Evolutionary conservation across 371 early-diverging fungal genomes (phyloP), one percentile per base, ranked within the genome.

Genomic region (Actinomortierella wolfii): DNA sequence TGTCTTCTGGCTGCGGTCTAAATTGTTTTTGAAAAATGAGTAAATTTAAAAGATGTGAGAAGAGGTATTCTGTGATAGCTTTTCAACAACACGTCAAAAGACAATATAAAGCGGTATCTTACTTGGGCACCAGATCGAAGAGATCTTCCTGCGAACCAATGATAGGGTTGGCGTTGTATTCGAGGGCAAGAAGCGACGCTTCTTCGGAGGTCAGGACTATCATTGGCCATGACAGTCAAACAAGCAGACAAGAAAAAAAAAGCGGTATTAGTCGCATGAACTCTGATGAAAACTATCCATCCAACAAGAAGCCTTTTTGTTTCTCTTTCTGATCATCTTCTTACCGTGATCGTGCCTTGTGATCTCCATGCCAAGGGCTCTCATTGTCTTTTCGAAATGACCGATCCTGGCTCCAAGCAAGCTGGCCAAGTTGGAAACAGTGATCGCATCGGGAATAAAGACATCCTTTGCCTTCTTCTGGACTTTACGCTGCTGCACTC

Each of bases 101-200:
- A n/a, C n/a, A n/a, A n/a, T n/a, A n/a, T n/a, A 5, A 46, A 44
- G 56, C 13, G 44, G 44, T 21, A 29, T 20, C 64, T 2, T 71
- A 67, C 62, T 62, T 41, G 3, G 68, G 18, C 1, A 57, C 56
- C 34, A 64, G 42, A 45, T 61, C 62, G 48, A 68, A 73, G 9
- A 68, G 53, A 17, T 43, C 60, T 54, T 68, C 88, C 20, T 81
- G 76, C 8, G 78, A 73, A 54, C 83, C 83, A 0, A 95, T 82
- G 40, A 94, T 86, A 20, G 96, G 96, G 51, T 91, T 92, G 65
- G 92, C 83, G 59, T 92, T 86, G 60, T 90, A 88, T 67, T 94
- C 94, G 79, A 95, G 71, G 1, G 88, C 96, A 65, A 97, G 85
- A 57, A 93, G 74, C 47, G 89, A 88, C 0, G 96, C 93, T 71